Evolutionary conservation across 2,329 filamentous ascomycete species (phyloP).

Genomic region (Penicillium fuscoglaucum): DNA sequence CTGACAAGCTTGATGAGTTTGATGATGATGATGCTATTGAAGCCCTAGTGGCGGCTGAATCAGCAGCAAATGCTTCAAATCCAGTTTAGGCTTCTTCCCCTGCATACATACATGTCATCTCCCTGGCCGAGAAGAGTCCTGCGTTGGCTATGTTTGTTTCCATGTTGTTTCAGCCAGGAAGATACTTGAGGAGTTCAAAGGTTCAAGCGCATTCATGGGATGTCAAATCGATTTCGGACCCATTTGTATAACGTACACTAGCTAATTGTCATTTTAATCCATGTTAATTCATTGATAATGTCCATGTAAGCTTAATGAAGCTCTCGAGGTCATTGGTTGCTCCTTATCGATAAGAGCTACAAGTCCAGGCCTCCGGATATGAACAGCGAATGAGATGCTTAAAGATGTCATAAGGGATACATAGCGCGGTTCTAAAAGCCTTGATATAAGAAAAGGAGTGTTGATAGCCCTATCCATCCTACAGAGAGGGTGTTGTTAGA

Average conservation of each 20-base stretch:
- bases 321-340: not conserved
- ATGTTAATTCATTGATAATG: not conserved
- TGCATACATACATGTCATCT: not conserved
- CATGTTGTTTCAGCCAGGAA: not conserved
- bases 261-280: not conserved
- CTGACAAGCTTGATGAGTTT: conserved; percentile 37
- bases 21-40: conserved; percentile 48
- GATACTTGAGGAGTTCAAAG: not conserved
- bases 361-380: too few relatives aligned
- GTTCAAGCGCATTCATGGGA: not conserved
- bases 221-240: not conserved
- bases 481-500: too few relatives aligned
- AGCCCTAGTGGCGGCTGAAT: conserved; percentile 37
- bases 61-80: conserved; percentile 2
- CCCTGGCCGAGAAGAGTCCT: not conserved
- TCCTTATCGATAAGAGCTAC: conserved; percentile 16
- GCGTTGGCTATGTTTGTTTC: not conserved
- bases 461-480: too few relatives aligned
- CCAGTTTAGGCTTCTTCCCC: not conserved
- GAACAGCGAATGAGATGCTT: too few relatives aligned
- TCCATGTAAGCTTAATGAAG: not conserved
- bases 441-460: too few relatives aligned
- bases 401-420: too few relatives aligned
- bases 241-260: not conserved
- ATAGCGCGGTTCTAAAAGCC: too few relatives aligned